Evolutionary conservation across 164 flowering plant genomes (phyloP), one percentile per base, ranked within the genome.

Genomic region (Akebia trifoliata): DNA sequence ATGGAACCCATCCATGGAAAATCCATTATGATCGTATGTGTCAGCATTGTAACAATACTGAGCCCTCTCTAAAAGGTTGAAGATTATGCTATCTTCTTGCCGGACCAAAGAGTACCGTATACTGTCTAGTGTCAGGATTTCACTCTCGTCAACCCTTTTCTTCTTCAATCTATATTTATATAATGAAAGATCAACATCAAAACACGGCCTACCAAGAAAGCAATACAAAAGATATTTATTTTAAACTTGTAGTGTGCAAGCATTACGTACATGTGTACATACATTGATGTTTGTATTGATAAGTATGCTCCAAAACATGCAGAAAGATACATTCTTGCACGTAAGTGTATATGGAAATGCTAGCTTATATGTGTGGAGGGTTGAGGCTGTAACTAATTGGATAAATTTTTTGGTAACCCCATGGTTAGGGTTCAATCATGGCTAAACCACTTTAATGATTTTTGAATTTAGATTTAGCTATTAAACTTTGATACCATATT

Each of bases 21-120:
- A 81, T 26, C 78, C 78, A 62, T 74, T 66, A 20, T 74, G 74
- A 49, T 84, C 84, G 58, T 93, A 93, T 15, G 94, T 75, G 34
- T 80, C 83, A 1, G 74, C 75, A 73, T 93, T 90, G 55, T 74
- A 81, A 68, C 85, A 73, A 61, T 81, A 81, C 42, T 84, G 95
- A 54, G 96, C 79, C 69, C 99, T 82, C 78, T 87, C 99, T 51
- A 90, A 58, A 35, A 90, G 94, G 76, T 86, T 60, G 67, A 78
- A 93, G 60, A 93, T 87, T 15, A 90, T 90, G 73, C 94, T 93
- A 47, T 90, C 99, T 74, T 93, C 99, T 71, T 90, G 99, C 12
- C 82, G 78, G 31, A 93, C 82, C 59, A 93, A 76, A 9, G 94
- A 84, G 53, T 67, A 53, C 40, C 99, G 71, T 60, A 93, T 87